Base-by-base conservation (phyloP, 495 filamentous ascomycete genomes). In the Parathielavia appendiculata region DNA sequence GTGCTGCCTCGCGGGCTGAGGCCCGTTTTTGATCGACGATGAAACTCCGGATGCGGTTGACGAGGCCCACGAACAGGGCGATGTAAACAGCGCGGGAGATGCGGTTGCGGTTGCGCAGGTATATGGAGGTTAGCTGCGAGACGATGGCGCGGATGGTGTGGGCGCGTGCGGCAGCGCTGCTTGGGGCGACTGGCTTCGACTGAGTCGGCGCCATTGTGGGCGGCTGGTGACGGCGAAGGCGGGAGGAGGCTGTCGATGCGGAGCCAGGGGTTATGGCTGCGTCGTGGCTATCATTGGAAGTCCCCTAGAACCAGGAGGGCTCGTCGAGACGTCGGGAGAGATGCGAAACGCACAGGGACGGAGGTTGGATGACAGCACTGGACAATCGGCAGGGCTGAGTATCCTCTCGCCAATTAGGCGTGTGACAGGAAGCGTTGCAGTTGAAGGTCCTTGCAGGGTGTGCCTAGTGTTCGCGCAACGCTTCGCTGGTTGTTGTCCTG, bases 41-140 rank as follows among this genome's bases (percentile, higher is more conserved):
- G 59, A 91, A 91, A 83, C 90, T 86, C 63, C 91, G 91, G 35
- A 97, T 84, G 61, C 95, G 90, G 70, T 95, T 90, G 38, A 88
- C 80, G 53, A 97, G 84, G 39, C 91, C 89, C 54, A 95, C 77
- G 59, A 95, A 88, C 56, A 98, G 83, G n/a, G 90, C 88, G 39
- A 97, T 79, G 75, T 96, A 97, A 62, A 97, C 86, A 45, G 85
- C 85, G 69, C 92, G 89, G 10, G 92, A 96, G 69, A 98, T 93
- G 44, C 83, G 82, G 39, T 88, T 92, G 57, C 95, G 91, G 76
- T 97, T 82, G 60, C 80, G 76, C 54, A 92, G 82, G 80, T 98
- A 98, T 32, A 88, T 79, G 54, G 74, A 71, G 13, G 87, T 87
- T 53, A 96, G 73, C 61, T 85, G 81, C 59, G 86, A 82, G 69